Conservation (phyloP, 345 rosid species). For the Pelargonium nanum region DNA sequence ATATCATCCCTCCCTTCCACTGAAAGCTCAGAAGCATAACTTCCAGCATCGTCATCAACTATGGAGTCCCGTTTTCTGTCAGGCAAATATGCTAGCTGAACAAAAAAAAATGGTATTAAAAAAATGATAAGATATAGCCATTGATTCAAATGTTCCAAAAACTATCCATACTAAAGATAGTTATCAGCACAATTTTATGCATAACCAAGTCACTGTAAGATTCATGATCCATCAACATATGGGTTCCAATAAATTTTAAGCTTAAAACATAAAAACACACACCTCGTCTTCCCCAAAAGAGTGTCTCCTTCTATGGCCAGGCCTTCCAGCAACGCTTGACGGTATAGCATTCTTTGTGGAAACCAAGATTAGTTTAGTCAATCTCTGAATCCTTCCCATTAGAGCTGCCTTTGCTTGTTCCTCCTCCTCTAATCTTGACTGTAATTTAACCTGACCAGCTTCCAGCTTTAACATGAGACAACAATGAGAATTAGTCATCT, state of each 20-base stretch:
- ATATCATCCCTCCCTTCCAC: slow-evolving; percentile 44
- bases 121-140: slow-evolving; percentile 2
- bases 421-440: slow-evolving; percentile 61
- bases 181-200: background rate
- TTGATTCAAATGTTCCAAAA: background rate
- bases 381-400: slow-evolving; percentile 64
- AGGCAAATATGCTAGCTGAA: slow-evolving; percentile 68
- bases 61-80: slow-evolving; percentile 60
- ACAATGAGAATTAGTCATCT: background rate
- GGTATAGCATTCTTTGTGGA: slow-evolving; percentile 57
- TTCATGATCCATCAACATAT: background rate
- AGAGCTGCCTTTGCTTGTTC: slow-evolving; percentile 66
- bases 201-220: background rate
- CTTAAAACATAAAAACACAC: background rate
- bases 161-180: background rate
- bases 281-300: slow-evolving; percentile 83
- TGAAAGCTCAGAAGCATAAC: slow-evolving; percentile 48
- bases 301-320: slow-evolving; percentile 50
- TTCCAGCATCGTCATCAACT: slow-evolving; percentile 51
- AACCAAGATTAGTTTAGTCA: slow-evolving; percentile 59
- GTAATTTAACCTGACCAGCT: slow-evolving; percentile 67
- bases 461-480: slow-evolving; percentile 40
- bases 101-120: slow-evolving; percentile 12
- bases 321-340: slow-evolving; percentile 38
- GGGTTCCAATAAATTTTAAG: no score